A percentile compares a stretch with the other conserved stretches of the same genome.
Conservation (phyloP, 2,329 filamentous ascomycete species). For the Colletotrichum eleusines region DNA sequence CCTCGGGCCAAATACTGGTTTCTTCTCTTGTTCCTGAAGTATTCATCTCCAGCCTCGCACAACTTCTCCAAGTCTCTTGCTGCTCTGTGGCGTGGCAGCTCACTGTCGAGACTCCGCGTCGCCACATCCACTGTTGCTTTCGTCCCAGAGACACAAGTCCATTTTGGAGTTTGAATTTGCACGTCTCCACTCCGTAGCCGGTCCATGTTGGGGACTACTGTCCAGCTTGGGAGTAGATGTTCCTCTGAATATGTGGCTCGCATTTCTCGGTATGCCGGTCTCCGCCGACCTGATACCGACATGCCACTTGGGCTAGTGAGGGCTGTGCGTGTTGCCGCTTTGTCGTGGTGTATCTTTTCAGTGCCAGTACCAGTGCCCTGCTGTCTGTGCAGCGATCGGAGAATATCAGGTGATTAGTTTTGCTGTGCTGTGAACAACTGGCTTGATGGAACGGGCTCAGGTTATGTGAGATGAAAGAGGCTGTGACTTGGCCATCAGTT, state of each 20-base stretch:
- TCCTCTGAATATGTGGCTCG: not conserved
- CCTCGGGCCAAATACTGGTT: not conserved
- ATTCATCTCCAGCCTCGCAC: slow-evolving; percentile 11
- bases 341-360: not conserved
- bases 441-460: not conserved
- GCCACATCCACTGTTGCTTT: not conserved
- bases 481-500: not conserved
- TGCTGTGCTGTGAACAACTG: not conserved
- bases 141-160: not conserved
- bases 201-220: too few species aligned
- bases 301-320: not conserved
- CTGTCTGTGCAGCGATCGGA: not conserved
- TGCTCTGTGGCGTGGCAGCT: slow-evolving; percentile 4
- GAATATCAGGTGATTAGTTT: not conserved
- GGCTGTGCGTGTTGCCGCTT: not conserved
- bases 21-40: slow-evolving; percentile 17
- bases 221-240: not conserved
- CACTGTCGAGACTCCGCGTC: not conserved
- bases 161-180: not conserved
- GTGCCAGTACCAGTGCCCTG: not conserved
- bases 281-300: slow-evolving; percentile 1
- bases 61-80: slow-evolving; percentile 13
- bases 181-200: not conserved
- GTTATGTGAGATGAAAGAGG: not conserved
- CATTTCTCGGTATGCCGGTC: slow-evolving; percentile 5